Conservation (phyloP, 306 rosid species). For the Cicer chorassanicum region DNA sequence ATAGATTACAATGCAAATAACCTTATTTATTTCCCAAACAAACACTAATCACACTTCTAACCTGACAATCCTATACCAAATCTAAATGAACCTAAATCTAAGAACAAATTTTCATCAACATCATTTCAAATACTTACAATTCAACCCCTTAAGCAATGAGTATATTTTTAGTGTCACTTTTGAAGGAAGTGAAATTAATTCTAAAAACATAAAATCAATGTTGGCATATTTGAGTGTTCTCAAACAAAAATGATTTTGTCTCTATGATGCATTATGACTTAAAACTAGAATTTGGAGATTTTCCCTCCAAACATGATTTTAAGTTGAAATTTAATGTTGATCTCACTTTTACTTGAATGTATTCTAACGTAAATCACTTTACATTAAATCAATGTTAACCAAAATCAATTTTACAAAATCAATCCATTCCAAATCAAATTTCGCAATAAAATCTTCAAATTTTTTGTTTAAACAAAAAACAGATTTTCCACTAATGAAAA, state of each 20-base stretch:
- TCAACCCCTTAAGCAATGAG: neutral
- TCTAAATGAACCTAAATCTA: constrained; percentile 38
- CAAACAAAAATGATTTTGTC: too few relatives aligned
- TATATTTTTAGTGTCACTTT: neutral
- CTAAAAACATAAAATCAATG: neutral
- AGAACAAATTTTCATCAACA: constrained; percentile 1
- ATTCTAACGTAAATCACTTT: too few relatives aligned
- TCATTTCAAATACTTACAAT: constrained; percentile 24
- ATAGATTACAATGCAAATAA: constrained; percentile 23
- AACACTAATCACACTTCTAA: constrained; percentile 2
- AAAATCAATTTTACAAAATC: too few relatives aligned
- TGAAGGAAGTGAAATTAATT: neutral
- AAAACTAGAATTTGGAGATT: neutral
- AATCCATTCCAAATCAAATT: neutral
- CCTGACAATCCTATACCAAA: neutral
- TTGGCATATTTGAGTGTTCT: too few relatives aligned
- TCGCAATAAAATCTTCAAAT: neutral
- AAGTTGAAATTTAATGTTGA: too few relatives aligned
- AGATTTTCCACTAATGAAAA: neutral
- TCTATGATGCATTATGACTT: too few relatives aligned
- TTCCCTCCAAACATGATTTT: neutral
- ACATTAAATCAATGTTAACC: too few relatives aligned
- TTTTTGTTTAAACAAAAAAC: neutral
- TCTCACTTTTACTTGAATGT: too few relatives aligned
- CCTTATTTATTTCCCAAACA: constrained; percentile 12